These are phyloP conservation scores for Mycogone perniciosa DNA, from an alignment of 2,329 filamentous ascomycete genomes.

Conservation along the genomic window DNA sequence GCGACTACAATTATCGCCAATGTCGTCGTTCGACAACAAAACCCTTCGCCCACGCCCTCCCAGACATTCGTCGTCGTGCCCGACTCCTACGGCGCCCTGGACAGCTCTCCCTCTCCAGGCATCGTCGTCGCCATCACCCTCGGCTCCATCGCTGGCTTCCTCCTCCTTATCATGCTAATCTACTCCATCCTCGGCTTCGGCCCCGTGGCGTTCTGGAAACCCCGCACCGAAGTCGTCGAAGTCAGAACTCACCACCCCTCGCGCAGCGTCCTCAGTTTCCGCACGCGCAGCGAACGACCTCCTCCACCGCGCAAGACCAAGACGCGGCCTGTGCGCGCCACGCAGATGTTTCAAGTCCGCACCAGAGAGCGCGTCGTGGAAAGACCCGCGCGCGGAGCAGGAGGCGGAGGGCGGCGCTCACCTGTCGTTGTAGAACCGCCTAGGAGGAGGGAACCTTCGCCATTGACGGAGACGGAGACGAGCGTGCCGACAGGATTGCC, in stretches of 20 bases:
- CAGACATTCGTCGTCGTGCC: conserved; percentile 28
- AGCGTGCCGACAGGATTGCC: conserved; percentile 8
- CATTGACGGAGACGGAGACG: conserved; percentile 18
- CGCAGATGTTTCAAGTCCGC: conserved; percentile 26
- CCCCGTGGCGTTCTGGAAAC: conserved; percentile 23
- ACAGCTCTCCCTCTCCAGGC: conserved; percentile 37
- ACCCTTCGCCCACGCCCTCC: conserved; percentile 13
- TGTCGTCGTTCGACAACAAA: conserved; percentile 2
- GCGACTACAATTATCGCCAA: background rate
- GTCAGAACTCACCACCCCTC: conserved; percentile 5
- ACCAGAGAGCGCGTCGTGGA: conserved; percentile 18
- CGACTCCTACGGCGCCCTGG: conserved; percentile 27
- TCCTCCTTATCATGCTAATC: conserved; percentile 46
- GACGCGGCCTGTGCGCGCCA: conserved; percentile 14
- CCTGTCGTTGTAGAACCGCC: conserved; percentile 17
- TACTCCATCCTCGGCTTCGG: conserved; percentile 43
- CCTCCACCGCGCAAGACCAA: conserved; percentile 5
- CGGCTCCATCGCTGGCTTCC: conserved; percentile 42
- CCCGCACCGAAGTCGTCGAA: conserved; percentile 2
- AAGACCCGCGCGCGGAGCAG: background rate
- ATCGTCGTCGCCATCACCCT: conserved; percentile 39
- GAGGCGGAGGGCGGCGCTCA: conserved; percentile 3
- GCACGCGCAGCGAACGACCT: conserved; percentile 8
- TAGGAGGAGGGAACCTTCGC: conserved; percentile 14
- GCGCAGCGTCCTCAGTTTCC: conserved; percentile 15